phyloP scores from a whole-genome alignment of 2,329 filamentous ascomycete species.

The Talaromyces sp. region DNA sequence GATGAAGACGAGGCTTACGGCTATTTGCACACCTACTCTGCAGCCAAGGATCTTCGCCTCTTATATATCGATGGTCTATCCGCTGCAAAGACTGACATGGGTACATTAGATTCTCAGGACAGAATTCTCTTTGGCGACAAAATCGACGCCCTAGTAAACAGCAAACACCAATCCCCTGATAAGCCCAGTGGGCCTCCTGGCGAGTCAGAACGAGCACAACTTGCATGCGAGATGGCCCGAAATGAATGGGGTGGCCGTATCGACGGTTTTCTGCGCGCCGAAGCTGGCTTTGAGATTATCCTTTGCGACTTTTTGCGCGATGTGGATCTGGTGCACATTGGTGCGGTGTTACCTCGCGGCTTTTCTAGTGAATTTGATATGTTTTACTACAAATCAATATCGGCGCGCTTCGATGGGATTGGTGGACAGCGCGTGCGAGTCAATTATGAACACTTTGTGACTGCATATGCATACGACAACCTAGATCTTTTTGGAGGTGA shows the following conservation, averaged over 20 bases:
- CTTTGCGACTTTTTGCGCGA: slow-evolving; percentile 41
- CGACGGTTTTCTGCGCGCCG: slow-evolving; percentile 1
- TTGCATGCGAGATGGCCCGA: slow-evolving; percentile 51
- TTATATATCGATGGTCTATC: slow-evolving; percentile 67
- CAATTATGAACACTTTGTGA: slow-evolving; percentile 47
- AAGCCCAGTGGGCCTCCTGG: slow-evolving; percentile 11
- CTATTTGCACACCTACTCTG: slow-evolving; percentile 62
- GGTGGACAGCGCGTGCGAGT: slow-evolving; percentile 37
- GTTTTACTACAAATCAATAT: slow-evolving; percentile 20
- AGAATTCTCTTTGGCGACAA: slow-evolving; percentile 45
- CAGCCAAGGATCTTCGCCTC: slow-evolving; percentile 53
- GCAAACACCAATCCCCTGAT: not conserved
- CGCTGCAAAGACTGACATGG: slow-evolving; percentile 60
- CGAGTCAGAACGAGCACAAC: slow-evolving; percentile 50
- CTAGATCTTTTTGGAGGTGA: slow-evolving; percentile 34
- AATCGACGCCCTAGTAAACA: not conserved
- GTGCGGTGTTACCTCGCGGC: slow-evolving; percentile 11
- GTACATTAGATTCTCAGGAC: slow-evolving; percentile 65
- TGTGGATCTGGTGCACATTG: slow-evolving; percentile 31
- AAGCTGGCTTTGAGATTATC: slow-evolving; percentile 6
- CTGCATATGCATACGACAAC: slow-evolving; percentile 37
- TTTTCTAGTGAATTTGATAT: slow-evolving; percentile 3
- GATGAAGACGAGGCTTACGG: slow-evolving; percentile 32
- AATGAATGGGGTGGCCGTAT: slow-evolving; percentile 40
- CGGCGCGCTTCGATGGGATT: slow-evolving; percentile 26